phyloP scores from a whole-genome alignment of 2,329 filamentous ascomycete species.

The Neofusicoccum ribis region DNA sequence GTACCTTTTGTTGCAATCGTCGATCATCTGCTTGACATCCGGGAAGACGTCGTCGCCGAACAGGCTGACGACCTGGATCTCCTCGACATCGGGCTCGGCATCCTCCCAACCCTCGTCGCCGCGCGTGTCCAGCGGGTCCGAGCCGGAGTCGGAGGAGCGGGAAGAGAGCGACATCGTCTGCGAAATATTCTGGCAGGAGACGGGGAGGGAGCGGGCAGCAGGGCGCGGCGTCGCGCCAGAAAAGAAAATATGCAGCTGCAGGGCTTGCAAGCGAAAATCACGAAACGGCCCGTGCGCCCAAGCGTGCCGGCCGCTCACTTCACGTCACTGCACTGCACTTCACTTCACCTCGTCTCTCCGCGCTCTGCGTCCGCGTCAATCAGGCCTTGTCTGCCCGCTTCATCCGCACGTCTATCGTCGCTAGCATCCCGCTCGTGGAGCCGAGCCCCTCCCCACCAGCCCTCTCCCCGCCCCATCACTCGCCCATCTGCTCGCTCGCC shows the following conservation, averaged over 20 bases:
- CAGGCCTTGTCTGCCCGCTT: too few relatives aligned
- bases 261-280: conserved; percentile 14
- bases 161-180: conserved; percentile 13
- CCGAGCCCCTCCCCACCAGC: neutral
- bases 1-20: conserved; percentile 38
- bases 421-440: too few relatives aligned
- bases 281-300: neutral
- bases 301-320: neutral
- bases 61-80: conserved; percentile 40
- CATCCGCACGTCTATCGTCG: neutral
- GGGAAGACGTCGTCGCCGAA: conserved; percentile 36
- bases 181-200: neutral
- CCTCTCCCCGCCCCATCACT: neutral
- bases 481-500: too few relatives aligned
- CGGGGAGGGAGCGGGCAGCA: neutral
- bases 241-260: conserved; percentile 6
- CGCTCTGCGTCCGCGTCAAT: too few relatives aligned
- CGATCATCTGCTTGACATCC: conserved; percentile 36
- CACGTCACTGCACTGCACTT: neutral
- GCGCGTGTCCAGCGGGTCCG: conserved; percentile 23
- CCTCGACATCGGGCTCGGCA: conserved; percentile 40
- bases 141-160: conserved; percentile 8
- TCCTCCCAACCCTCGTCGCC: conserved; percentile 48
- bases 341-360: neutral
- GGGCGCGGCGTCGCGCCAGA: neutral